Conservation (phyloP, 371 early-diverging fungal genomes). For the Mucor irregularis region DNA sequence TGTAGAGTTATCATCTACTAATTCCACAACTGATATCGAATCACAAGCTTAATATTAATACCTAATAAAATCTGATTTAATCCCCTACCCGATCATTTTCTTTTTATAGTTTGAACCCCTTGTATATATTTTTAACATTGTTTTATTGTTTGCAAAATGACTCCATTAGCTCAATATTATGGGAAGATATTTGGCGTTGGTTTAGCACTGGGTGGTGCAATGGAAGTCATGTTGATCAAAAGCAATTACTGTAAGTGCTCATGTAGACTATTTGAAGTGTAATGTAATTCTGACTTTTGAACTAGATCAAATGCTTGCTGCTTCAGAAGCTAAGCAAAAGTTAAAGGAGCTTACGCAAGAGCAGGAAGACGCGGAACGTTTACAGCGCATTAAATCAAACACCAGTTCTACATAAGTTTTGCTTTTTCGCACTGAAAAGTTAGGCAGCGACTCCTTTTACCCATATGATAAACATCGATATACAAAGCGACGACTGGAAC, state of each 20-base stretch:
- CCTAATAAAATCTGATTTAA: not conserved
- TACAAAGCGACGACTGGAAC: too few species aligned
- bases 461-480: too few species aligned
- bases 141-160: constrained; percentile 2
- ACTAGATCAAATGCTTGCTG: constrained; percentile 51
- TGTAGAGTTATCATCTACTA: too few species aligned
- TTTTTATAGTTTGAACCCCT: constrained; percentile 9
- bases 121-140: not conserved
- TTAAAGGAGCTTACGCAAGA: constrained; percentile 40
- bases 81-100: not conserved
- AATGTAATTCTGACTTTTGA: too few species aligned
- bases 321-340: constrained; percentile 47
- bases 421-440: not conserved
- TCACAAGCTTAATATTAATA: not conserved
- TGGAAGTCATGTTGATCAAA: constrained; percentile 46
- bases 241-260: constrained; percentile 45
- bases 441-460: too few species aligned
- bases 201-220: constrained; percentile 31
- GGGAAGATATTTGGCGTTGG: constrained; percentile 46
- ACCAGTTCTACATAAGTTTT: not conserved
- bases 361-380: constrained; percentile 37
- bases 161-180: constrained; percentile 31
- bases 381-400: constrained; percentile 19
- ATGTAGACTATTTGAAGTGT: not conserved
- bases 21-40: not conserved